Base-by-base conservation (phyloP, 441 rosid genomes). In the Mallotus repandus region DNA sequence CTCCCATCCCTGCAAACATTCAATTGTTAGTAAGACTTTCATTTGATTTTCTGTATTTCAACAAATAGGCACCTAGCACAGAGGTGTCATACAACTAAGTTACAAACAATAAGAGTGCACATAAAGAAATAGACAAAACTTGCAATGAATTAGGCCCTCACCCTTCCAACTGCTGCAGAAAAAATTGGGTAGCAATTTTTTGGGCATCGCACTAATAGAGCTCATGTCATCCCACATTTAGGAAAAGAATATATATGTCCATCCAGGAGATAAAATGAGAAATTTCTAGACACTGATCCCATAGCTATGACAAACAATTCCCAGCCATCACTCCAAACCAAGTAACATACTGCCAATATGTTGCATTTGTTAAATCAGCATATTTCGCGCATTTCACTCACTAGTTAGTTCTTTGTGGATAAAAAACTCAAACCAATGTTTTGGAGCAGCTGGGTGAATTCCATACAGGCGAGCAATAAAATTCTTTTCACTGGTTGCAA, bases 401-500 rank as follows among this genome's bases (percentile, higher is more conserved):
- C 52, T 22, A 69, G 43, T 7, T 55, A 66, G 46, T 74, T 78
- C 82, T 50, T 75, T 78, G 75, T 48, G 22, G 12, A 79, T 76
- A 77, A 81, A 86, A 68, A 75, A 71, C 83, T 87, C 90, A 3
- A 82, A 76, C 88, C 88, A 91, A 52, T 71, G 81, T 69, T 85
- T 89, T 14, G 82, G 83, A 68, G 86, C 84, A 56, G 90, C 92
- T 1, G 92, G 93, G 74, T 86, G 91, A 76, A 88, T 86, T 72
- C 85, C 77, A 73, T 67, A 55, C 18, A 88, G 49, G 58, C 93
- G 89, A 66, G 77, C 74, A 35, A 89, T 29, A 75, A 86, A 91
- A 9, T 68, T 75, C 85, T 83, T 89, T 72, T 89, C 91, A 71
- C 92, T 81, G 8, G 89, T 85, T 59, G 97, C 92, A 75, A 91